A percentile compares a stretch with the other conserved stretches of the same genome.
Evolutionary conservation across 768 basidiomycete genomes (phyloP).

Genomic region (Symmetrospora coprosmae): DNA sequence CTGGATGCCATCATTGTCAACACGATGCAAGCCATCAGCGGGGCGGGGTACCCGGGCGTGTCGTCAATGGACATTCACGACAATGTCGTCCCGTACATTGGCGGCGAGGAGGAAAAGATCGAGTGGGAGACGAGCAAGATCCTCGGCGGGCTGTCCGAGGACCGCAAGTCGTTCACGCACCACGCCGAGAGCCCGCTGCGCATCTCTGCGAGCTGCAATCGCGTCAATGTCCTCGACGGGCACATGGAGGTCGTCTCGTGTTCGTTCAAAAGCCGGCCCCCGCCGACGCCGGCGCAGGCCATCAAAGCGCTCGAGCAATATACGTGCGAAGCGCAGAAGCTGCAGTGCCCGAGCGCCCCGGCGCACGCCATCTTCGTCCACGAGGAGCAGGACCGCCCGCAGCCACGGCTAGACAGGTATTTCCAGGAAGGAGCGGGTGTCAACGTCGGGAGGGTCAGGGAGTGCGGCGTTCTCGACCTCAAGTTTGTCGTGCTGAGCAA

Average conservation of each 20-base stretch:
- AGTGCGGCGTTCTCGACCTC: slow-evolving; percentile 83
- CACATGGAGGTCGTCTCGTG: slow-evolving; percentile 84
- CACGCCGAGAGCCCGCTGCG: slow-evolving; percentile 65
- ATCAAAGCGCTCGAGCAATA: slow-evolving; percentile 62
- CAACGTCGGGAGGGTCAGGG: slow-evolving; percentile 72
- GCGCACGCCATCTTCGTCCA: slow-evolving; percentile 74
- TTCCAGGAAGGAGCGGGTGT: slow-evolving; percentile 83
- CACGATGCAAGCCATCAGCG: slow-evolving; percentile 95
- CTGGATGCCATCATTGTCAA: slow-evolving; percentile 79
- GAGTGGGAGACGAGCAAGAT: slow-evolving; percentile 99
- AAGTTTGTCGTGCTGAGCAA: slow-evolving; percentile 87
- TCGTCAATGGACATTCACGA: slow-evolving; percentile 79
- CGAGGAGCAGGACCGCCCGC: slow-evolving; percentile 80
- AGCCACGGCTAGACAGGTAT: slow-evolving; percentile 81
- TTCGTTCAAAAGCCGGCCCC: slow-evolving; percentile 60
- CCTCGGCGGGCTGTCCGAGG: slow-evolving; percentile 59
- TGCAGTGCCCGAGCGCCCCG: slow-evolving; percentile 73
- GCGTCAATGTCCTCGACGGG: slow-evolving; percentile 89
- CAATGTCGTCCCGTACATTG: slow-evolving; percentile 87
- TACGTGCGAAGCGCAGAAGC: slow-evolving; percentile 58
- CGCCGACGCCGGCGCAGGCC: slow-evolving; percentile 75
- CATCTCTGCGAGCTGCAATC: slow-evolving; percentile 82
- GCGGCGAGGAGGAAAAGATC: slow-evolving; percentile 84
- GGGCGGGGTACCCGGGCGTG: slow-evolving; percentile 94
- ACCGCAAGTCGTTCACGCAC: slow-evolving; percentile 61